phyloP scores from a whole-genome alignment of 345 rosid genomes.

The Salix arbutifolia region DNA sequence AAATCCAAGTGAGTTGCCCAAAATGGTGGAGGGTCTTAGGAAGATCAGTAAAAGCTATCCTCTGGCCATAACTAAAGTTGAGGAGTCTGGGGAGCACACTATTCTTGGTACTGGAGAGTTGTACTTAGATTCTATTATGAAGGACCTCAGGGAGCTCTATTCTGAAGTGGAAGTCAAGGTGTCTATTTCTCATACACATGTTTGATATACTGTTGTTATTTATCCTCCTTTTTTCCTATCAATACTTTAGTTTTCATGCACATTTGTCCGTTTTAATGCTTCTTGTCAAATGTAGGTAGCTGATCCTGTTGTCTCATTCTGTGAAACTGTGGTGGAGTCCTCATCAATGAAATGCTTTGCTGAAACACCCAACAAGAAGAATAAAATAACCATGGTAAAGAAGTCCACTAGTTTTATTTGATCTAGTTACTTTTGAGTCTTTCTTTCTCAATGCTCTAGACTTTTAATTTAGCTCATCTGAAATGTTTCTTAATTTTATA shows the following conservation, averaged over 20 bases:
- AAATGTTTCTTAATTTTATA: conserved; percentile 27
- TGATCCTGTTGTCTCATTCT: conserved; percentile 96
- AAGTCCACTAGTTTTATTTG: not conserved
- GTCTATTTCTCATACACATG: conserved; percentile 2
- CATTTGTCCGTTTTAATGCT: conserved; percentile 1
- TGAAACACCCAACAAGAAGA: conserved; percentile 96
- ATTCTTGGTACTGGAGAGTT: conserved; percentile 94
- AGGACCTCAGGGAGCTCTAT: conserved; percentile 95
- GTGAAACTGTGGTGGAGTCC: conserved; percentile 97
- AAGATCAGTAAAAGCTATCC: conserved; percentile 99
- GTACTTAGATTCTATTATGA: conserved; percentile 95
- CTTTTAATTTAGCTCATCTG: not conserved
- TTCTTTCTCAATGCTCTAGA: not conserved
- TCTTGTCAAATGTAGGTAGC: conserved; percentile 60
- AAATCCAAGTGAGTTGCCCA: conserved; percentile 96
- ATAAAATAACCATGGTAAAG: conserved; percentile 89
- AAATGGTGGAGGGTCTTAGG: conserved; percentile 99
- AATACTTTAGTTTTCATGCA: not conserved
- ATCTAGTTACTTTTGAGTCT: not conserved
- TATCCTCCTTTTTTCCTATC: conserved; percentile 1
- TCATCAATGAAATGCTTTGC: conserved; percentile 99
- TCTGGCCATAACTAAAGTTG: conserved; percentile 91
- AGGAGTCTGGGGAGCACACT: conserved; percentile 98
- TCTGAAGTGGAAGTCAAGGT: conserved; percentile 99
- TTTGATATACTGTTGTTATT: not conserved